A percentile compares a stretch with the other conserved stretches of the same genome.
These are phyloP conservation scores for Bromus sterilis DNA, from an alignment of 176 grass and related monocot genomes.

Conservation along the genomic window DNA sequence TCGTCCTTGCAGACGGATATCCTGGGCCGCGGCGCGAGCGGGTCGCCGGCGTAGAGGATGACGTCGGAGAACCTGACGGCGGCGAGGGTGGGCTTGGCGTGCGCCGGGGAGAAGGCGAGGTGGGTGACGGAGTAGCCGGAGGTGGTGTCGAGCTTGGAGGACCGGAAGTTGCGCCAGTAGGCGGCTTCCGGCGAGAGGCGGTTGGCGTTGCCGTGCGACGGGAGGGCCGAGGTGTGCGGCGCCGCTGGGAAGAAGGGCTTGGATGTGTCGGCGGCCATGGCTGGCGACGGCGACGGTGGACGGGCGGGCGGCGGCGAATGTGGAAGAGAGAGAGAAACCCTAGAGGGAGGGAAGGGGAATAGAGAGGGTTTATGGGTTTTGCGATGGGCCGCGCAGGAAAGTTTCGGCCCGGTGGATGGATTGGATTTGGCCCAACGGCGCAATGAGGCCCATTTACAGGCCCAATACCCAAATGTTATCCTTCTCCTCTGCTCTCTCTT, in stretches of 20 bases:
- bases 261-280: constrained; percentile 47
- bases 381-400: background rate
- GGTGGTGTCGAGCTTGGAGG: constrained; percentile 48
- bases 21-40: constrained; percentile 17
- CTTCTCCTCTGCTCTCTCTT: background rate
- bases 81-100: constrained; percentile 35
- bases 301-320: background rate
- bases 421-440: too few relatives aligned
- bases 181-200: constrained; percentile 40
- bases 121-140: constrained; percentile 54
- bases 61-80: constrained; percentile 46
- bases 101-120: constrained; percentile 57
- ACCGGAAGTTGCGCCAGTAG: constrained; percentile 74
- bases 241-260: constrained; percentile 52
- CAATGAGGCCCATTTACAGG: background rate
- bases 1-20: constrained; percentile 50
- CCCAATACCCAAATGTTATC: constrained; percentile 10
- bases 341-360: background rate
- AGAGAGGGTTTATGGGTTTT: background rate
- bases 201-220: constrained; percentile 15
- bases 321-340: constrained; percentile 17
- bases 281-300: background rate
- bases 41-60: constrained; percentile 52
- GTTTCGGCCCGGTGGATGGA: too few relatives aligned
- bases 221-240: constrained; percentile 19